A percentile compares a stretch with the other conserved stretches of the same genome.
Conservation (phyloP, 306 rosid species). For the Cicer arietinum region DNA sequence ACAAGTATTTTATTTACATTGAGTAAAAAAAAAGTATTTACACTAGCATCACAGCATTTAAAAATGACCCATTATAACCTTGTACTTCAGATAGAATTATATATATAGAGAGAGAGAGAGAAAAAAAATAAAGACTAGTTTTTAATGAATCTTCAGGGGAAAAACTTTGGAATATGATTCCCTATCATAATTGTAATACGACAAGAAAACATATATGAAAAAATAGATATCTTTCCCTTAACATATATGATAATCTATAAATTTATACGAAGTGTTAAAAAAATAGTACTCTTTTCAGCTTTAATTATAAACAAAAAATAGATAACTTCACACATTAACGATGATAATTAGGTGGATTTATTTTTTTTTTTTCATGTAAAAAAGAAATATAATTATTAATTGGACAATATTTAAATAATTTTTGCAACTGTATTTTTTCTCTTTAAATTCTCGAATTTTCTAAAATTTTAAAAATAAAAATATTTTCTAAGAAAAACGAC, state of each 20-base stretch:
- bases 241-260: slow-evolving; percentile 31
- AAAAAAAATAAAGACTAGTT: too few relatives aligned
- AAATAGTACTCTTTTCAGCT: too few relatives aligned
- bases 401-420: not conserved
- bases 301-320: too few relatives aligned
- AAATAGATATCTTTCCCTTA: slow-evolving; percentile 36
- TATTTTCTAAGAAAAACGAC: not conserved
- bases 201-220: slow-evolving; percentile 31
- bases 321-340: too few relatives aligned
- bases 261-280: not conserved
- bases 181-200: not conserved
- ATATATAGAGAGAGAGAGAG: too few relatives aligned
- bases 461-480: not conserved
- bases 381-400: too few relatives aligned
- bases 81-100: too few relatives aligned
- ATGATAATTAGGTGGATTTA: too few relatives aligned
- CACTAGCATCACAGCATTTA: not conserved
- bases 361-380: too few relatives aligned
- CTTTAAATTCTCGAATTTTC: not conserved
- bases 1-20: not conserved
- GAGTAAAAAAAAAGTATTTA: not conserved
- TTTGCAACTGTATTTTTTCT: not conserved
- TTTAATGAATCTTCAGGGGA: not conserved
- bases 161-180: slow-evolving; percentile 45
- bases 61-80: slow-evolving; percentile 12